Percentiles rank a stretch among this genome's conserved stretches.
Conservation (phyloP, 495 filamentous ascomycete species). For the Penicillium silybi region DNA sequence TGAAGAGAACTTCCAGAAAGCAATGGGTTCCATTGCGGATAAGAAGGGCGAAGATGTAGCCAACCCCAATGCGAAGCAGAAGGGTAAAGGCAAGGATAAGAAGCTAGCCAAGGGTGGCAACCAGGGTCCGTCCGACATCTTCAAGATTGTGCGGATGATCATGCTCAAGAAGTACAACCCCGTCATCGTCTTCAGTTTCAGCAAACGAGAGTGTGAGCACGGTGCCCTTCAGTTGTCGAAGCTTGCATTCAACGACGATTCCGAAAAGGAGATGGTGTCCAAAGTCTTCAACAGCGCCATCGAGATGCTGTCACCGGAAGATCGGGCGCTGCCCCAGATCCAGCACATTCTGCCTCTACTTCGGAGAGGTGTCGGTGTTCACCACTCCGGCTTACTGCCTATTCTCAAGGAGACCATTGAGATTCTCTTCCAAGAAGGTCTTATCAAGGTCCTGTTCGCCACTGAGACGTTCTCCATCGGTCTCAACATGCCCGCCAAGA, state of each 20-base stretch:
- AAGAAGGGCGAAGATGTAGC: constrained; percentile 80
- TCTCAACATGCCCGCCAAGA: constrained; percentile 98
- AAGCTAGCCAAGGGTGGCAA: constrained; percentile 82
- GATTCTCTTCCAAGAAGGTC: constrained; percentile 95
- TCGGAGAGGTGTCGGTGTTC: constrained; percentile 89
- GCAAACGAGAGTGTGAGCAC: constrained; percentile 90
- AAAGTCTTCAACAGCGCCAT: constrained; percentile 93
- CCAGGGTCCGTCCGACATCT: constrained; percentile 75
- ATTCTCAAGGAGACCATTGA: constrained; percentile 99
- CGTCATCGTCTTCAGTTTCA: constrained; percentile 98
- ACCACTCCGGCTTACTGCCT: constrained; percentile 92
- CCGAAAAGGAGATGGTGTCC: constrained; percentile 88
- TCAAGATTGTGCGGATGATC: constrained; percentile 97
- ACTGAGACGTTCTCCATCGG: constrained; percentile 99
- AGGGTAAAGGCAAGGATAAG: constrained; percentile 87
- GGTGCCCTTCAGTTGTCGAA: constrained; percentile 78
- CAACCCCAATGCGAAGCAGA: constrained; percentile 71
- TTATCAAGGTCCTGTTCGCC: constrained; percentile 96
- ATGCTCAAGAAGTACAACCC: constrained; percentile 95
- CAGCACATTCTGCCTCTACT: constrained; percentile 85
- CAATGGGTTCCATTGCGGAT: constrained; percentile 84
- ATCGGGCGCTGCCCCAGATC: constrained; percentile 83
- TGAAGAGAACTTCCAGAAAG: constrained; percentile 94
- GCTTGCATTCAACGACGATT: constrained; percentile 95
- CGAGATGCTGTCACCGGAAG: constrained; percentile 84